Base-by-base conservation (phyloP, 805 yeast species). In the Starmera quercuum region DNA sequence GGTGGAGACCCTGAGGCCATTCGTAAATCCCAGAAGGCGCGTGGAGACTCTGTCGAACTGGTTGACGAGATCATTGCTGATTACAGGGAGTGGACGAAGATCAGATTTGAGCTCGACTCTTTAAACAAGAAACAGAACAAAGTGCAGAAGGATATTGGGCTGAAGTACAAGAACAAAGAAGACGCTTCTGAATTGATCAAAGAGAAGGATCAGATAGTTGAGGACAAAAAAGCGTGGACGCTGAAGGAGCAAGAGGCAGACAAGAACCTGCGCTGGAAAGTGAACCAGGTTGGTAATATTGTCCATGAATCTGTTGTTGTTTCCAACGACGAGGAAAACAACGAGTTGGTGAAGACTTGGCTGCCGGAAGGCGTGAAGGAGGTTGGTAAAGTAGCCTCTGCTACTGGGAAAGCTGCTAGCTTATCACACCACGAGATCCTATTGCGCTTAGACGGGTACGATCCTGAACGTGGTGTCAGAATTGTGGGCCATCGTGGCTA, bases 401-500 rank as follows among this genome's bases (percentile, higher is more conserved):
- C 81, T 31, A 80, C 94, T 34, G 83, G 83, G 41, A 68, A 71
- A 32, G 77, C 78, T 44, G 95, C 94, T 38, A 63, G 63, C 22
- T 73, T 90, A 57, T 88, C 97, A 21, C 98, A 92, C 59, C 97
- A 92, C 58, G 98, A 92, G 68, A 81, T 92, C 35, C 70, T 92
- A 46, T 72, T 94, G 50, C 81, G 97, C 66, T 71, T 92, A 47
- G 97, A 92, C 57, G 98, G 98, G 45, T 92, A 88, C 61, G 98
- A 92, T 59, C 97, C 97, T 46, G 97, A 92, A 66, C 83, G 98
- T 68, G 98, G 98, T 62, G 95, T 86, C 41, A 85, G 86, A 66
- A 80, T 92, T 47, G 88, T 90, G 39, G 98, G 98, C 47, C 98
- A 92, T 73, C 85, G 98, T 68, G 98, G 98, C 45, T 92, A 86